These are phyloP conservation scores for Pelargonium nanum DNA, from an alignment of 345 rosid genomes.

Conservation along the genomic window DNA sequence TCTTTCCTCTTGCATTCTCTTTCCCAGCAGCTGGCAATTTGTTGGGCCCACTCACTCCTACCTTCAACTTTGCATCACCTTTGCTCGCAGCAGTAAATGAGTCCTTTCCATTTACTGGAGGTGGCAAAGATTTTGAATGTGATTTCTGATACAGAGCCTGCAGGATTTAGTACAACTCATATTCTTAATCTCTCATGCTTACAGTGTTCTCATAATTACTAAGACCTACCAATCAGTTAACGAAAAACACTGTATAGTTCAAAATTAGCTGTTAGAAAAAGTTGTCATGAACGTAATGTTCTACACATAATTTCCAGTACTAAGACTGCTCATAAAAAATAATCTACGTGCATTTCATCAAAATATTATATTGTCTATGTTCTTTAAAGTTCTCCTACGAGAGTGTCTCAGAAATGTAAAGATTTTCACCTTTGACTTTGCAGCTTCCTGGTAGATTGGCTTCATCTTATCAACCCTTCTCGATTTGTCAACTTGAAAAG, in stretches of 20 bases:
- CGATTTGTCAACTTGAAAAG: constrained; percentile 8
- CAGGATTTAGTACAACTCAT: background rate
- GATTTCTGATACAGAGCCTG: constrained; percentile 26
- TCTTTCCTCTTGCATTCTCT: constrained; percentile 24
- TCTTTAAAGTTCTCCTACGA: no score
- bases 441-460: constrained; percentile 11
- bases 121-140: constrained; percentile 15
- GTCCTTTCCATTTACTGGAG: constrained; percentile 17
- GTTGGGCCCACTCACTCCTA: constrained; percentile 7
- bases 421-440: constrained; percentile 32
- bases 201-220: no score
- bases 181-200: background rate
- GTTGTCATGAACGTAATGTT: no score
- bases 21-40: constrained; percentile 21
- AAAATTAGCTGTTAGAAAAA: no score
- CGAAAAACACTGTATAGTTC: no score
- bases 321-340: no score
- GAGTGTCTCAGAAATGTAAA: background rate
- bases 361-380: background rate
- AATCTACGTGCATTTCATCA: no score
- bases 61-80: constrained; percentile 14
- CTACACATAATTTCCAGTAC: no score
- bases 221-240: background rate
- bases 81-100: constrained; percentile 9
- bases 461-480: constrained; percentile 11